Base-by-base conservation (phyloP, 164 flowering plant species). In the Umbilicus rupestris region DNA sequence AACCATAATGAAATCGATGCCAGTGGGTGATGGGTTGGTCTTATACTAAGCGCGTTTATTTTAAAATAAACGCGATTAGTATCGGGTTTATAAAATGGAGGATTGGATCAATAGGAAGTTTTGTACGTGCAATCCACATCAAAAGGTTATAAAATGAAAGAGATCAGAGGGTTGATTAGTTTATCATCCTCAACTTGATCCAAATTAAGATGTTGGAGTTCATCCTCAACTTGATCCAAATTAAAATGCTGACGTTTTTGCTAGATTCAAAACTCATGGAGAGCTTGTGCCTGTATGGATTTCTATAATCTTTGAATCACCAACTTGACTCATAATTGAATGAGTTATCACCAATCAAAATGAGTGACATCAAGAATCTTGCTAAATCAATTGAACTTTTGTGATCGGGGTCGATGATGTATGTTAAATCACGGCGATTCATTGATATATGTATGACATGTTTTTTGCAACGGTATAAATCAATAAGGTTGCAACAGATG, bases 101-200 rank as follows among this genome's bases (percentile, higher is more conserved):
- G 29, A 22, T 55, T 55, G 8, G 60, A 28, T 55, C 60, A 55
- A 55, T 55, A 7, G 60, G 60, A 16, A 12, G 60, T 55, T 11
- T 1, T 26, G 60, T 55, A 55, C 60, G 60, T 55, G 60, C 60
- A 55, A 26, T 55, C 60, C 60, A 55, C 60, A 55, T 55, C 60
- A 55, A 55, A 55, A 55, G 60, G 19, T 55, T 26, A 55, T 28
- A 26, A 55, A 26, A 26, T 55, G 60, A 26, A 20, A 50, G 28
- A 50, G 60, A 55, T 28, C 28, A 28, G 19, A 55, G 26, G 57
- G 19, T 28, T 2, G 22, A 14, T 14, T 28, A 55, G 29, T 12
- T 16, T 26, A 55, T 41, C 2, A 41, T 3, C 19, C 11, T 55
- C 1, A 55, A 10, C 7, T 50, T 26, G 33, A 55, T 28, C 6